A percentile compares a stretch with the other conserved stretches of the same genome.
Evolutionary conservation across 495 filamentous ascomycete species (phyloP).

Genomic region (Xylaria telfairii): DNA sequence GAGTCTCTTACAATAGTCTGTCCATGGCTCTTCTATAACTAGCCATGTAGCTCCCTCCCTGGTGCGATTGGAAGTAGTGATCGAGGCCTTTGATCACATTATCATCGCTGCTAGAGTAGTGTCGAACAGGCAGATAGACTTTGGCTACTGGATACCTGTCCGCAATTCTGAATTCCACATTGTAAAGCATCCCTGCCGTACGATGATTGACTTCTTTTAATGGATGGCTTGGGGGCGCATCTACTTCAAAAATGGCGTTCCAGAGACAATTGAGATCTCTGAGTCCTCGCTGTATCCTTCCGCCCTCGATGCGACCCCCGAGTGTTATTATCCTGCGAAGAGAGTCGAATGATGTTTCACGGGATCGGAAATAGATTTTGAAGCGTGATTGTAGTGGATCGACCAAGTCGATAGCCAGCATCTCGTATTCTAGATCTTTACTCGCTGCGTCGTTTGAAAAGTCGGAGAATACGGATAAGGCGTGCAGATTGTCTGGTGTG

Average conservation of each 20-base stretch:
- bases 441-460: constrained; percentile 22
- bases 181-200: constrained; percentile 47
- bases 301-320: constrained; percentile 25
- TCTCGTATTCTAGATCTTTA: constrained; percentile 31
- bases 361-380: constrained; percentile 46
- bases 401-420: constrained; percentile 45
- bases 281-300: constrained; percentile 27
- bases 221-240: constrained; percentile 27
- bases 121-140: constrained; percentile 43
- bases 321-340: constrained; percentile 43
- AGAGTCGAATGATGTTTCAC: constrained; percentile 38
- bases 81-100: constrained; percentile 11
- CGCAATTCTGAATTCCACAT: constrained; percentile 40
- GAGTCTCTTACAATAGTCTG: constrained; percentile 1
- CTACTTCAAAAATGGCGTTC: constrained; percentile 23
- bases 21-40: constrained; percentile 3
- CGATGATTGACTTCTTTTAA: constrained; percentile 31
- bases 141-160: constrained; percentile 37
- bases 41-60: constrained; percentile 7
- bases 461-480: constrained; percentile 27
- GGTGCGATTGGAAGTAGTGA: background rate
- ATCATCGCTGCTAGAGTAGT: constrained; percentile 38
- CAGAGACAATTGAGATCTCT: constrained; percentile 27
- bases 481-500: constrained; percentile 20
- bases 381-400: constrained; percentile 38